These are phyloP conservation scores for Fusarium sp. DNA, from an alignment of 2,329 filamentous ascomycete species.

Conservation along the genomic window DNA sequence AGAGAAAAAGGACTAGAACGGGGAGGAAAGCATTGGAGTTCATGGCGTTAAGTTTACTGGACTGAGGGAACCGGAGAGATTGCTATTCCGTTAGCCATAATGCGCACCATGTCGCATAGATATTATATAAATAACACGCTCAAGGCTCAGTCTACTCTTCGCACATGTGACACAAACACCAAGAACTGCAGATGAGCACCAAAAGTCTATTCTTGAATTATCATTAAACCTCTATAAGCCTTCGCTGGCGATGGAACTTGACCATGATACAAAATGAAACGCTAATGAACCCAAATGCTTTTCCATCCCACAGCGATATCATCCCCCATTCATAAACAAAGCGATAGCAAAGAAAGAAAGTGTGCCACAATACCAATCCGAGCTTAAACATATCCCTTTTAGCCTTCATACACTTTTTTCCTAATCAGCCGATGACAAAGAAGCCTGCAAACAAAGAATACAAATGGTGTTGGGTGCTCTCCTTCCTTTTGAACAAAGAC, in stretches of 20 bases:
- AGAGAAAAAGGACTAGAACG: not conserved
- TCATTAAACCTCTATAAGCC: not conserved
- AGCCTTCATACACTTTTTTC: conserved; percentile 1
- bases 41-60: conserved; percentile 23
- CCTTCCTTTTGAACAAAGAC: not conserved
- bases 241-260: not conserved
- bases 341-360: not conserved
- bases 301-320: not conserved
- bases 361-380: conserved; percentile 5
- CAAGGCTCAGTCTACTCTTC: not conserved
- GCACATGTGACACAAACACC: not conserved
- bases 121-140: not conserved
- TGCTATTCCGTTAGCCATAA: too few relatives aligned
- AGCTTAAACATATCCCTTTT: conserved; percentile 14
- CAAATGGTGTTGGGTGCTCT: not conserved
- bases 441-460: conserved; percentile 3
- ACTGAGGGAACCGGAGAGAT: not conserved
- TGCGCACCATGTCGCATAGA: not conserved
- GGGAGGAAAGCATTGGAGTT: conserved; percentile 37
- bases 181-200: not conserved
- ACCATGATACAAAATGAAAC: conserved; percentile 6
- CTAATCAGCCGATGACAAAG: not conserved
- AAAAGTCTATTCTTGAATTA: not conserved
- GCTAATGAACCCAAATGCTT: not conserved
- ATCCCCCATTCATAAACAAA: conserved; percentile 11